Base-by-base conservation (phyloP, 305 asterid species). In the Fraxinus greggii region DNA sequence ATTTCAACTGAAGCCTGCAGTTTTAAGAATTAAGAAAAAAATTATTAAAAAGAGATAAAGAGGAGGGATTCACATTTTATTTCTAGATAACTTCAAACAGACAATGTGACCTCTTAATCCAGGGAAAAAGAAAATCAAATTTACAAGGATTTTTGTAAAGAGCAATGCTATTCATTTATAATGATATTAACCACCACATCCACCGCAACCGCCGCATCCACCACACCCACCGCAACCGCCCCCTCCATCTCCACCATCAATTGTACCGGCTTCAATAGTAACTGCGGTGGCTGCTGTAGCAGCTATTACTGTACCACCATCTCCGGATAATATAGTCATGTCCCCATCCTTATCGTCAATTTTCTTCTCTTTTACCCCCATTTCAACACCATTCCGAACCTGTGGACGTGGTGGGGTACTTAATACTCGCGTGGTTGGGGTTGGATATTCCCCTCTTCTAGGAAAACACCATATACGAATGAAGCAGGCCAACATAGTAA, bases 101-200 rank as follows among this genome's bases (percentile, higher is more conserved):
- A 5, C 38, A 32, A 32, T 1, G 35, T 32, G 35, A 32, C 0
- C 5, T 32, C 35, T 32, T 32, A 32, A 32, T 32, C 6, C 35
- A 32, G 35, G 35, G 35, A 32, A 32, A 32, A 32, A 32, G 35
- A 32, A 32, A 32, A 32, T 32, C 5, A 32, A 32, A 32, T 32
- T 32, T 32, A 3, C 35, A 35, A 6, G 38, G 38, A 35, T 35
- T 35, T 35, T 35, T 35, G 38, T 6, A 35, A 35, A 35, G 8
- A 35, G 38, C 1, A 35, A 35, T 5, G 38, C 38, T 35, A 35
- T 35, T 35, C 38, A 35, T 35, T 35, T 35, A 35, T 35, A 6
- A 35, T 35, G 48, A 80, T 0, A 65, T 63, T 67, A 80, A 80
- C 63, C 78, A 17, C 78, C 78, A 38, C 78, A 75, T 45, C 78